phyloP scores from a whole-genome alignment of 495 filamentous ascomycete genomes.

The Xylaria telfairii region DNA sequence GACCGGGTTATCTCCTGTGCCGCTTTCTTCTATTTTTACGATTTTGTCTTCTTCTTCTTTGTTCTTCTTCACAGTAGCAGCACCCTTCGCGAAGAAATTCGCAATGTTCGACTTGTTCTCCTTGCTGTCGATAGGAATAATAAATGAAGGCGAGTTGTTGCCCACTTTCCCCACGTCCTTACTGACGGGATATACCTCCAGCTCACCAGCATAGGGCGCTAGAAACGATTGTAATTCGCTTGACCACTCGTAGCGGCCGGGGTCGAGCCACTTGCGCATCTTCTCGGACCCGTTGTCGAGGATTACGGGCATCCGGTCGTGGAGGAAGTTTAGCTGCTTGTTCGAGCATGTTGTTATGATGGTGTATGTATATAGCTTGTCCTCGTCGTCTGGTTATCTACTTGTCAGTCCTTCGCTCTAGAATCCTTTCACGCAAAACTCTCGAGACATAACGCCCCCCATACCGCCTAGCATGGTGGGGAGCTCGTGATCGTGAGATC shows the following conservation, averaged over 20 bases:
- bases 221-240: constrained; percentile 77
- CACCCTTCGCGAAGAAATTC: constrained; percentile 79
- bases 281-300: constrained; percentile 75
- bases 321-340: constrained; percentile 78
- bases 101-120: constrained; percentile 92
- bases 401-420: neutral
- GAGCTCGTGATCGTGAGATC: constrained; percentile 22
- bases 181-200: constrained; percentile 84
- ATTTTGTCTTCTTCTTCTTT: neutral
- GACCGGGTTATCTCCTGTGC: neutral
- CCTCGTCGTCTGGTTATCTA: constrained; percentile 51
- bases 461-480: neutral
- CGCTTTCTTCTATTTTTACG: neutral
- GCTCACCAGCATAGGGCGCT: constrained; percentile 75
- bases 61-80: constrained; percentile 26
- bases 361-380: constrained; percentile 83
- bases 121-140: constrained; percentile 78
- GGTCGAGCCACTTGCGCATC: constrained; percentile 83
- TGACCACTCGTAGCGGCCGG: constrained; percentile 71
- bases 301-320: constrained; percentile 96
- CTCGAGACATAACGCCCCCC: neutral
- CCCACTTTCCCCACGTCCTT: constrained; percentile 95
- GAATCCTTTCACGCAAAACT: neutral
- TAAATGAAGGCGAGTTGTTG: constrained; percentile 84
- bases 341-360: constrained; percentile 90